phyloP scores from a whole-genome alignment of 2,329 filamentous ascomycete genomes.

The Pseudogymnoascus sp. region DNA sequence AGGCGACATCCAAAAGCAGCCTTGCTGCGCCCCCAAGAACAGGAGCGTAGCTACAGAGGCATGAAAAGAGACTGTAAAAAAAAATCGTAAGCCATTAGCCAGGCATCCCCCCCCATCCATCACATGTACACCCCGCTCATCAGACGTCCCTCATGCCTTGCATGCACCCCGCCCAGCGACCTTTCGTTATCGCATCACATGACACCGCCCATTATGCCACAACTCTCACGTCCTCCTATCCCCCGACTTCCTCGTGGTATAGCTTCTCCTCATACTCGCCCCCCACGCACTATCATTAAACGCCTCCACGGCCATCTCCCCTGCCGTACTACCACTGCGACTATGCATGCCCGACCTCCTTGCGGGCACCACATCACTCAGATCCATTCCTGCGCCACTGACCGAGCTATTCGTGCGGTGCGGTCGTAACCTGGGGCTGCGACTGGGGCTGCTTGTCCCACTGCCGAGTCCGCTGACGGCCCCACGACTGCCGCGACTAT shows the following conservation, averaged over 20 bases:
- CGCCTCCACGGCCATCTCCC: conserved; percentile 71
- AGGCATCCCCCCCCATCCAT: neutral
- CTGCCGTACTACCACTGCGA: conserved; percentile 60
- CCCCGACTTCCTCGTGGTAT: conserved; percentile 53
- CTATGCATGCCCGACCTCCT: conserved; percentile 33
- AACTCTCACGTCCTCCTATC: neutral
- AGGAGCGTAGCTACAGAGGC: neutral
- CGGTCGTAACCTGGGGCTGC: neutral
- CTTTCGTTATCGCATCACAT: neutral
- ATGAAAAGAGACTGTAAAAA: neutral
- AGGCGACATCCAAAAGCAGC: neutral
- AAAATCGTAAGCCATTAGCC: neutral
- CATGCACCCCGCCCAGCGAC: neutral
- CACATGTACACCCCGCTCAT: neutral
- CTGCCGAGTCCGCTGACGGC: neutral
- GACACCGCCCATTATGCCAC: neutral
- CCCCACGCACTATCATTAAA: conserved; percentile 89
- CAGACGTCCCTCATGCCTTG: conserved; percentile 1
- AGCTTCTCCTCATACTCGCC: conserved; percentile 81
- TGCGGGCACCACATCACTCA: conserved; percentile 16
- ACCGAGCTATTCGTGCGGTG: conserved; percentile 8
- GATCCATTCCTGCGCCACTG: neutral
- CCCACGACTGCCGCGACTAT: neutral
- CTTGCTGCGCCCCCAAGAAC: neutral
- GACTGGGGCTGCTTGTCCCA: neutral